Evolutionary conservation across 2,329 filamentous ascomycete species (phyloP).

Genomic region (Nectriaceae sp.): DNA sequence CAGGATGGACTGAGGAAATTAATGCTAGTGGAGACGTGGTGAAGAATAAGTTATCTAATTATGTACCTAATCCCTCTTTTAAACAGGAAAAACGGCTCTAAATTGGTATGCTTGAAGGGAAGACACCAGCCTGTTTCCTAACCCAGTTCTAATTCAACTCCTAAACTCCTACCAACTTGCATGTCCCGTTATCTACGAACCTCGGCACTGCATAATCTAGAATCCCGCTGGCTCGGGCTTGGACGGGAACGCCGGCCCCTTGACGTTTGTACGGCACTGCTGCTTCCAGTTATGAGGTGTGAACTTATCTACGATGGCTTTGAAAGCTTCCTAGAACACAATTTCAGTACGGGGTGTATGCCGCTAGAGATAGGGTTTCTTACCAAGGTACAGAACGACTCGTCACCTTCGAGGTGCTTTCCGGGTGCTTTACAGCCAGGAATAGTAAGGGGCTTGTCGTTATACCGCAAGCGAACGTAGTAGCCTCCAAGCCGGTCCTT

Average conservation of each 20-base stretch:
- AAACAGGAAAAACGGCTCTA: too few species aligned
- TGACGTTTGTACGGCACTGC: conserved; percentile 50
- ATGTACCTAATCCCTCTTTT: too few species aligned
- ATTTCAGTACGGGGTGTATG: conserved; percentile 1
- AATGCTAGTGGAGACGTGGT: too few species aligned
- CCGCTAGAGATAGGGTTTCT: conserved; percentile 25
- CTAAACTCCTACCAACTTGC: too few species aligned
- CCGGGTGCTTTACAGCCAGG: conserved; percentile 77
- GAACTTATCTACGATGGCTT: conserved; percentile 86
- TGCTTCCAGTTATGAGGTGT: conserved; percentile 77
- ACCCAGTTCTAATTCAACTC: too few species aligned
- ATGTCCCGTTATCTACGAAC: too few species aligned
- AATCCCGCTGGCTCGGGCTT: conserved; percentile 56
- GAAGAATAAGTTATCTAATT: too few species aligned
- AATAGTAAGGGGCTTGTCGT: conserved; percentile 78
- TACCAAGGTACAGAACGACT: conserved; percentile 87
- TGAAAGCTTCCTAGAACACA: conserved; percentile 73
- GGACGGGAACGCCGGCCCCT: conserved; percentile 45
- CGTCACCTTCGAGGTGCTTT: conserved; percentile 84
- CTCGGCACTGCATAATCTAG: too few species aligned
- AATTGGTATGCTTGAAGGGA: too few species aligned
- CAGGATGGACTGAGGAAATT: too few species aligned
- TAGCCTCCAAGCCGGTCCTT: conserved; percentile 67
- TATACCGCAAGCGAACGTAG: conserved; percentile 90
- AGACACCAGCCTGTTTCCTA: too few species aligned